These are phyloP conservation scores for Endoconidiophora laricicola DNA, from an alignment of 2,329 filamentous ascomycete genomes.

Conservation along the genomic window DNA sequence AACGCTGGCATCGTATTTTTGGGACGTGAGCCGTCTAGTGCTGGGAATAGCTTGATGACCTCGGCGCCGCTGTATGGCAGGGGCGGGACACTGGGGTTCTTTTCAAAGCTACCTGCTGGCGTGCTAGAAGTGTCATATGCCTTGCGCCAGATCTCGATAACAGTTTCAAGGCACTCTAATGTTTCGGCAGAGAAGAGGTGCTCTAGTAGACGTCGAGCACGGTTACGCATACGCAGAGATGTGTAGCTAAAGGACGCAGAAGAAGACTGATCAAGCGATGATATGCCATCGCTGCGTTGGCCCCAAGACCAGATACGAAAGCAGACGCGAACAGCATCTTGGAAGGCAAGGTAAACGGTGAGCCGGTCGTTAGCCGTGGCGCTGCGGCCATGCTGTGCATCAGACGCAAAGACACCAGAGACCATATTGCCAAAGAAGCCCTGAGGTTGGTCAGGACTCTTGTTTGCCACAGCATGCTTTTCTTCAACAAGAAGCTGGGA, in stretches of 20 bases:
- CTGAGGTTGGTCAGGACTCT: constrained; percentile 68
- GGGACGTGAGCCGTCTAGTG: constrained; percentile 77
- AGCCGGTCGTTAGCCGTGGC: constrained; percentile 83
- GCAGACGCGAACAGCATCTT: constrained; percentile 84
- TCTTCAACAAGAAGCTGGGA: constrained; percentile 67
- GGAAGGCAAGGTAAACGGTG: constrained; percentile 88
- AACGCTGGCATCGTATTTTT: constrained; percentile 85
- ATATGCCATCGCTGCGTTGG: constrained; percentile 37
- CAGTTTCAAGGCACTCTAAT: constrained; percentile 80
- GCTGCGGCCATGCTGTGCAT: constrained; percentile 59
- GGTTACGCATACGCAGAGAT: constrained; percentile 76
- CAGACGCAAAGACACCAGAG: constrained; percentile 72
- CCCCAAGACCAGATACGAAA: constrained; percentile 95
- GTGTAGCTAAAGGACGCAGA: constrained; percentile 79
- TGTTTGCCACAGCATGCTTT: constrained; percentile 46
- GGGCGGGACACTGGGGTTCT: constrained; percentile 23
- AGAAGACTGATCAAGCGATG: constrained; percentile 46
- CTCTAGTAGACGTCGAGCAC: constrained; percentile 73
- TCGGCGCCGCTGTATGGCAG: constrained; percentile 32
- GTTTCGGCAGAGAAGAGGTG: constrained; percentile 86
- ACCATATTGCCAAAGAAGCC: constrained; percentile 92
- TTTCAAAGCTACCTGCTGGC: constrained; percentile 16
- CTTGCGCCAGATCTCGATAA: constrained; percentile 67
- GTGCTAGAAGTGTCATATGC: constrained; percentile 15
- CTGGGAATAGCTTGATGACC: constrained; percentile 75